Evolutionary conservation across 2,329 filamentous ascomycete genomes (phyloP).

Genomic region (Trichophyton benhamiae): DNA sequence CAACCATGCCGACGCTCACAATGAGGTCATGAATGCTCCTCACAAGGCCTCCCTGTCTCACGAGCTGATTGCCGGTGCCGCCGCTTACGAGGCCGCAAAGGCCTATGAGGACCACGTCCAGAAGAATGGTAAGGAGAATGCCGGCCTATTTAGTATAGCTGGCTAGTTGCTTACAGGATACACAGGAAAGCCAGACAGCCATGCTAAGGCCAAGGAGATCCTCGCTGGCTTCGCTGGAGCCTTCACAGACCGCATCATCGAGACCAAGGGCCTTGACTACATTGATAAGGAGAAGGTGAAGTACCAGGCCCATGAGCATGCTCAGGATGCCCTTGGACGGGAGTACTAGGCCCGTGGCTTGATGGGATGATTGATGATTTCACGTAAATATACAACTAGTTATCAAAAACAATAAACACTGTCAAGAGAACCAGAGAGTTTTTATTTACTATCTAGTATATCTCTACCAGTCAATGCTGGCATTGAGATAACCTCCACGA

Average conservation of each 20-base stretch:
- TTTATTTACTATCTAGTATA: too few relatives aligned
- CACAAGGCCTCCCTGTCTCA: slow-evolving; percentile 56
- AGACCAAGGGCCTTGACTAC: slow-evolving; percentile 50
- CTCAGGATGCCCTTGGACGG: background rate
- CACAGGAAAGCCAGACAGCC: slow-evolving; percentile 54
- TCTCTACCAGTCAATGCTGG: background rate
- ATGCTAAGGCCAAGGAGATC: slow-evolving; percentile 65
- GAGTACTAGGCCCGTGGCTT: background rate
- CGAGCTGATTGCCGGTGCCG: slow-evolving; percentile 63
- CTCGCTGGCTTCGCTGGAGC: slow-evolving; percentile 62
- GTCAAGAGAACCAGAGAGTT: too few relatives aligned
- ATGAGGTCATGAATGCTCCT: slow-evolving; percentile 39
- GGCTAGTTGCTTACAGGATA: background rate
- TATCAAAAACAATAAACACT: too few relatives aligned
- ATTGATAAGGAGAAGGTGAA: background rate
- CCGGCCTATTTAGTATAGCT: background rate
- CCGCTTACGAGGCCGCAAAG: slow-evolving; percentile 69
- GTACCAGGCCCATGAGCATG: background rate
- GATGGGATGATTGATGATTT: too few relatives aligned
- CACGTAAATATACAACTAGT: too few relatives aligned
- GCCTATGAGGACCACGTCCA: slow-evolving; percentile 64
- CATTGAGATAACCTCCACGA: background rate
- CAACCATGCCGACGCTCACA: slow-evolving; percentile 24
- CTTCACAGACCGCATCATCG: slow-evolving; percentile 63
- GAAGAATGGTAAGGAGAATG: slow-evolving; percentile 43